phyloP scores from a whole-genome alignment of 2,329 filamentous ascomycete genomes.

The Cladophialophora yegresii region DNA sequence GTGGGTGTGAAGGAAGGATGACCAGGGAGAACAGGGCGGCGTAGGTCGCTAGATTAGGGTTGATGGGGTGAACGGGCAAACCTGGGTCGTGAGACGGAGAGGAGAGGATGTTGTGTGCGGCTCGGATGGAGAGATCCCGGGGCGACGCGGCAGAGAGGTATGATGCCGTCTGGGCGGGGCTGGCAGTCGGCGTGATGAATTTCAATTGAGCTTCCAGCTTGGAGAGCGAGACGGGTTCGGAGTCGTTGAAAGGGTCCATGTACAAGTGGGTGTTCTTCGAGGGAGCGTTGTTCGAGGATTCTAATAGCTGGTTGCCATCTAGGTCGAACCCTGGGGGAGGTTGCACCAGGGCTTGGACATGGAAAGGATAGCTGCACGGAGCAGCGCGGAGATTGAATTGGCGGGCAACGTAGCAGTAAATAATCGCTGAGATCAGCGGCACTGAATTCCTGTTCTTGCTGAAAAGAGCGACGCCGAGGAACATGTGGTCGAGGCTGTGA shows the following conservation, averaged over 20 bases:
- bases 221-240: constrained; percentile 64
- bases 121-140: constrained; percentile 70
- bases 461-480: constrained; percentile 78
- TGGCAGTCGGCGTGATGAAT: constrained; percentile 46
- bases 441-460: constrained; percentile 74
- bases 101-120: constrained; percentile 76
- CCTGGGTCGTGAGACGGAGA: constrained; percentile 60
- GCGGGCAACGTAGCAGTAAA: constrained; percentile 78
- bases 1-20: constrained; percentile 53
- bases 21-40: constrained; percentile 71
- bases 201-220: constrained; percentile 63
- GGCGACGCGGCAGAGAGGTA: constrained; percentile 67
- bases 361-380: constrained; percentile 78
- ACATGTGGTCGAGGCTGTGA: constrained; percentile 79
- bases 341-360: constrained; percentile 78
- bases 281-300: constrained; percentile 32
- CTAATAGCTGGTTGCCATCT: constrained; percentile 50
- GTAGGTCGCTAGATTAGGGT: constrained; percentile 67
- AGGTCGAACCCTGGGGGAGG: constrained; percentile 61
- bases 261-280: constrained; percentile 56
- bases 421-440: constrained; percentile 81
- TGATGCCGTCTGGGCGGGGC: constrained; percentile 42
- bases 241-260: constrained; percentile 75
- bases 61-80: constrained; percentile 47
- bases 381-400: constrained; percentile 73